These are phyloP conservation scores for Quercus phellos DNA, from an alignment of 331 rosid species.

Conservation along the genomic window DNA sequence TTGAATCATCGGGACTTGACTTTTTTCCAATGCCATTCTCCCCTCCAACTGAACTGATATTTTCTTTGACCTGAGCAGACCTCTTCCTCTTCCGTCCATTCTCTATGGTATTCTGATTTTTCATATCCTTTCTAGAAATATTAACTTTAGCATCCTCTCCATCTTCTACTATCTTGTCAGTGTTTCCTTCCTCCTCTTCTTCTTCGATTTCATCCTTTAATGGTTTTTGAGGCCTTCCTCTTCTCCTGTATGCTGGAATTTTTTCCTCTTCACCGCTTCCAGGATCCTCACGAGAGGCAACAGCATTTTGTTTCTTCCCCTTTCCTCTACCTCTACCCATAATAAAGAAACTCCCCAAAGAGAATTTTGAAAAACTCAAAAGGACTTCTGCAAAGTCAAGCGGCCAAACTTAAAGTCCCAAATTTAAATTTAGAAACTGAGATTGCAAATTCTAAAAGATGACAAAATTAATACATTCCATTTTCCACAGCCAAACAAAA, in stretches of 20 bases:
- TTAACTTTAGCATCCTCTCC: conserved; percentile 38
- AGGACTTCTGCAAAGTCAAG: conserved; percentile 31
- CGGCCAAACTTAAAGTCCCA: conserved; percentile 13
- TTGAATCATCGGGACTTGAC: conserved; percentile 36
- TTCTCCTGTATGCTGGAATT: conserved; percentile 45
- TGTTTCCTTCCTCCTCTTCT: conserved; percentile 44
- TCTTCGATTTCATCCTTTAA: conserved; percentile 46
- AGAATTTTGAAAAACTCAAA: conserved; percentile 19
- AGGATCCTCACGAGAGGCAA: conserved; percentile 38
- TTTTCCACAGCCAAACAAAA: not conserved
- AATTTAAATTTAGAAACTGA: conserved; percentile 8
- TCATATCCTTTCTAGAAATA: conserved; percentile 35
- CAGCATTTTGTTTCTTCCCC: conserved; percentile 57
- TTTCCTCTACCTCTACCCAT: conserved; percentile 82
- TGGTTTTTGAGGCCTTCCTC: conserved; percentile 59
- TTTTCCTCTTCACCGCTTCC: conserved; percentile 55
- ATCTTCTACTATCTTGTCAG: conserved; percentile 47
- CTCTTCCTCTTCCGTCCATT: conserved; percentile 62
- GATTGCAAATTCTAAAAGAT: conserved; percentile 12
- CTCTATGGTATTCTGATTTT: conserved; percentile 33
- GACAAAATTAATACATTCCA: not conserved
- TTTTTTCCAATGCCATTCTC: conserved; percentile 39
- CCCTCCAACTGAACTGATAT: conserved; percentile 40
- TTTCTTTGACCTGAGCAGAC: conserved; percentile 46
- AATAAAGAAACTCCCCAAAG: conserved; percentile 12